These are phyloP conservation scores for Catunica adiposa DNA, from an alignment of 2,329 filamentous ascomycete species.

Conservation along the genomic window DNA sequence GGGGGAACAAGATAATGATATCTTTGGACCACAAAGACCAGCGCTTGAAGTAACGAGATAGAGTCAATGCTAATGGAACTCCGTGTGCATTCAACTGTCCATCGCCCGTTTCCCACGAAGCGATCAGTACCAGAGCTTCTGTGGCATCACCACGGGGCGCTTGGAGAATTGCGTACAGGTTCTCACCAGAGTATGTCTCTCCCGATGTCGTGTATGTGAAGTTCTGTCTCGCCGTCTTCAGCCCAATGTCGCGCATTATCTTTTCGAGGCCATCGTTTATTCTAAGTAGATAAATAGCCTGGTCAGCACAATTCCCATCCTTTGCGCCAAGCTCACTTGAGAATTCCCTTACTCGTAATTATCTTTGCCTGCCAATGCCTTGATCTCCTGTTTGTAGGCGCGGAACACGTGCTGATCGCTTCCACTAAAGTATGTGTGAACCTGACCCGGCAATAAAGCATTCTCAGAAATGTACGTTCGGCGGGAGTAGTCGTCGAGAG, in stretches of 20 bases:
- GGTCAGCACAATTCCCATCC: too few species aligned
- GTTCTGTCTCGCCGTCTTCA: slow-evolving; percentile 77
- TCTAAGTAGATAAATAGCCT: slow-evolving; percentile 20
- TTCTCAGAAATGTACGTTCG: slow-evolving; percentile 96
- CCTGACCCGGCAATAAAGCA: slow-evolving; percentile 83
- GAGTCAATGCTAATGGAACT: slow-evolving; percentile 66
- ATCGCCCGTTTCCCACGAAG: slow-evolving; percentile 71
- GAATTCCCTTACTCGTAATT: slow-evolving; percentile 33
- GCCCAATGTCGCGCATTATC: slow-evolving; percentile 60
- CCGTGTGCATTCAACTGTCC: slow-evolving; percentile 70
- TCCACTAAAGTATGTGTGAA: slow-evolving; percentile 93
- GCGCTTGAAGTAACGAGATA: slow-evolving; percentile 90
- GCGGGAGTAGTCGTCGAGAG: slow-evolving; percentile 78
- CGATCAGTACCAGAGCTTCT: slow-evolving; percentile 85
- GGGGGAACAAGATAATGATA: slow-evolving; percentile 79
- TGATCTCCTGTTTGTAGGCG: slow-evolving; percentile 74
- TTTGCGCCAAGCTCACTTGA: background rate
- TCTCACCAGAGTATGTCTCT: slow-evolving; percentile 59
- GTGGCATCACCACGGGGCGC: slow-evolving; percentile 91
- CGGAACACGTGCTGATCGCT: slow-evolving; percentile 91
- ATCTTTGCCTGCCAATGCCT: slow-evolving; percentile 36
- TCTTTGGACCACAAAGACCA: slow-evolving; percentile 99
- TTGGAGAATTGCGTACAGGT: slow-evolving; percentile 84
- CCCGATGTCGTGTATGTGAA: slow-evolving; percentile 75
- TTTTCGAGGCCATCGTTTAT: slow-evolving; percentile 56